phyloP scores from a whole-genome alignment of 176 grass and related monocot species.

The Eremochloa ophiuroides region DNA sequence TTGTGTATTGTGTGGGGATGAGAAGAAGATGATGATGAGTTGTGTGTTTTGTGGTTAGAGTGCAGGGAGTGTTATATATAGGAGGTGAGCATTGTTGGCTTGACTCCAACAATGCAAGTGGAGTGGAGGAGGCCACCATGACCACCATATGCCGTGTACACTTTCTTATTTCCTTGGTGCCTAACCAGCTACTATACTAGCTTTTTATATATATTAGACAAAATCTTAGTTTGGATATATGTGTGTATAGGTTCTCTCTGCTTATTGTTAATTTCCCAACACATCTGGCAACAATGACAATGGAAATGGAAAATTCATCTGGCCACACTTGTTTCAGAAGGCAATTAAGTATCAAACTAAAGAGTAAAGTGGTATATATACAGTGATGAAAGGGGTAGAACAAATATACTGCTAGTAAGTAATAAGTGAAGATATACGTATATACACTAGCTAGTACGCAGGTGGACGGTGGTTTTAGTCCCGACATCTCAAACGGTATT shows the following conservation, averaged over 20 bases:
- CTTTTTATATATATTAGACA: not conserved
- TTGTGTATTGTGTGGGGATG: not conserved
- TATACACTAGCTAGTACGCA: no score
- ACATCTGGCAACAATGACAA: not conserved
- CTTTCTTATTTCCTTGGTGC: slow-evolving; percentile 9
- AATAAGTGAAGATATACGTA: no score
- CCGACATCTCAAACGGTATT: no score
- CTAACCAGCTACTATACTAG: slow-evolving; percentile 8
- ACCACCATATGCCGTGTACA: not conserved
- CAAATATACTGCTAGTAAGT: no score
- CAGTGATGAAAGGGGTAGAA: no score
- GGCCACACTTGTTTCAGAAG: not conserved
- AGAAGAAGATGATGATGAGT: not conserved
- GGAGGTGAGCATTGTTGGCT: not conserved
- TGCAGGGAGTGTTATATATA: slow-evolving; percentile 19
- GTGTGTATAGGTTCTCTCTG: not conserved
- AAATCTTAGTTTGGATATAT: not conserved
- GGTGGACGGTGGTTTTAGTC: no score
- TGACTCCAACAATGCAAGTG: not conserved
- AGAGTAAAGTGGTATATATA: not conserved
- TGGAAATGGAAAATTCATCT: not conserved
- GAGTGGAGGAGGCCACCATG: slow-evolving; percentile 19
- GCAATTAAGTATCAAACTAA: not conserved
- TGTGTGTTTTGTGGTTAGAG: not conserved
- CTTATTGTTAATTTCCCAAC: no score